phyloP scores from a whole-genome alignment of 2,329 filamentous ascomycete genomes.

The Arthrobotrys conoides region DNA sequence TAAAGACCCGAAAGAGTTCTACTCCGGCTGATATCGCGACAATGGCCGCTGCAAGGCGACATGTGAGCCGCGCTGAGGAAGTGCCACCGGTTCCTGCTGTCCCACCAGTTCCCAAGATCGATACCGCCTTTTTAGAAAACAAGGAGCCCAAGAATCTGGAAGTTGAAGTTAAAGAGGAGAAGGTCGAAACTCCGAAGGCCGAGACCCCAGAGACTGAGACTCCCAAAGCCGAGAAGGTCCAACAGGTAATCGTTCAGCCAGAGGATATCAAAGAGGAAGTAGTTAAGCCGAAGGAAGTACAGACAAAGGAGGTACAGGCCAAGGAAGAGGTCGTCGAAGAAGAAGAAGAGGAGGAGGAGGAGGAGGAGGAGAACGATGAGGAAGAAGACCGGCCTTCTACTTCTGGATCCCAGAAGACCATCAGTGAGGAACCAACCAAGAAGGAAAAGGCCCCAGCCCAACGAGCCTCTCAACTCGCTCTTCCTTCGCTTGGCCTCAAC shows the following conservation, averaged over 20 bases:
- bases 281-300: slow-evolving; percentile 68
- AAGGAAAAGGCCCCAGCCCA: slow-evolving; percentile 66
- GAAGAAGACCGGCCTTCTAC: slow-evolving; percentile 63
- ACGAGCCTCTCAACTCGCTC: slow-evolving; percentile 39
- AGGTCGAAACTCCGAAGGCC: slow-evolving; percentile 61
- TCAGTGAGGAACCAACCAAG: slow-evolving; percentile 68
- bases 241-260: slow-evolving; percentile 59
- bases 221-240: slow-evolving; percentile 65
- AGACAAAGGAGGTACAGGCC: slow-evolving; percentile 65
- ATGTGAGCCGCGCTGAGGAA: slow-evolving; percentile 81
- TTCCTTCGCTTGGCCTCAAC: slow-evolving; percentile 53
- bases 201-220: slow-evolving; percentile 48
- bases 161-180: slow-evolving; percentile 65
- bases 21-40: slow-evolving; percentile 85
- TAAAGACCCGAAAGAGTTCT: slow-evolving; percentile 89
- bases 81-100: slow-evolving; percentile 62
- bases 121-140: slow-evolving; percentile 65
- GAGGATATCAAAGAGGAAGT: slow-evolving; percentile 71
- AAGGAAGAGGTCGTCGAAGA: slow-evolving; percentile 70
- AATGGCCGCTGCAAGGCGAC: slow-evolving; percentile 88
- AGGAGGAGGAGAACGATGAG: slow-evolving; percentile 68
- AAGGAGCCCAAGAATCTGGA: slow-evolving; percentile 71
- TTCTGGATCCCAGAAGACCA: slow-evolving; percentile 58
- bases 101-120: slow-evolving; percentile 54
- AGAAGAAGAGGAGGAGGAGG: slow-evolving; percentile 70